Evolutionary conservation across 2,329 filamentous ascomycete species (phyloP), one percentile per base, ranked within the genome.

Genomic region (Sporothrix curviconia): DNA sequence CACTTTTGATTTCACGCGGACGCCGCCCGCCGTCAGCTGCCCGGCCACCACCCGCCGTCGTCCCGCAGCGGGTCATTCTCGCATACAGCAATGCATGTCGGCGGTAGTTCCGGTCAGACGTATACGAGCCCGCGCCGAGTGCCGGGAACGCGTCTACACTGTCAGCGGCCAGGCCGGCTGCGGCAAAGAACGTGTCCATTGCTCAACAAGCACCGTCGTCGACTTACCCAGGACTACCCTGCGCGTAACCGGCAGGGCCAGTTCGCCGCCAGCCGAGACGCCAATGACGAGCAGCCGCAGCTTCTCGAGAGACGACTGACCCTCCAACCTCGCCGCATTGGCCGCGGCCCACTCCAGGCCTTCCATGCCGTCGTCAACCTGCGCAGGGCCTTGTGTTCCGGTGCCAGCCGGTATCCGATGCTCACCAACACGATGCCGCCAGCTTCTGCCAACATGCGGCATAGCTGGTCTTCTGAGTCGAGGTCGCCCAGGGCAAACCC

Each of bases 321-420:
- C 51, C 5, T 9, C 17, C 9, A 43, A 17, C 11, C 4, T 14
- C 4, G 34, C 34, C 0, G 49, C 34, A 28, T 54, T 43, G 4
- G 4, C 24, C 2, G 15, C 34, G 4, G 39, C 39, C 39, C 37
- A 54, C 24, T 43, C 51, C 12, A 54, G 17, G 9, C 51, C 37
- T 15, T 43, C 24, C 11, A 43, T 37, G 3, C n/a, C 25, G n/a
- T 54, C 51, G 25, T 54, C 25, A 12, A 34, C 51, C 25, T 54
- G 51, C 7, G 51, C 28, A 12, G 51, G 51, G 15, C 37, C 51
- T 19, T 43, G 17, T 54, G 28, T 15, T 54, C 51, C 0, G 51
- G 51, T 7, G 51, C 51, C 28, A 54, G 39, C 3, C 51, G 51
- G 28, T 54, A 54, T 25, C 44, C 51, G 2, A 54, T 39, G n/a